Evolutionary conservation across 495 filamentous ascomycete species (phyloP), one percentile per base, ranked within the genome.

Genomic region (Tuber borchii): DNA sequence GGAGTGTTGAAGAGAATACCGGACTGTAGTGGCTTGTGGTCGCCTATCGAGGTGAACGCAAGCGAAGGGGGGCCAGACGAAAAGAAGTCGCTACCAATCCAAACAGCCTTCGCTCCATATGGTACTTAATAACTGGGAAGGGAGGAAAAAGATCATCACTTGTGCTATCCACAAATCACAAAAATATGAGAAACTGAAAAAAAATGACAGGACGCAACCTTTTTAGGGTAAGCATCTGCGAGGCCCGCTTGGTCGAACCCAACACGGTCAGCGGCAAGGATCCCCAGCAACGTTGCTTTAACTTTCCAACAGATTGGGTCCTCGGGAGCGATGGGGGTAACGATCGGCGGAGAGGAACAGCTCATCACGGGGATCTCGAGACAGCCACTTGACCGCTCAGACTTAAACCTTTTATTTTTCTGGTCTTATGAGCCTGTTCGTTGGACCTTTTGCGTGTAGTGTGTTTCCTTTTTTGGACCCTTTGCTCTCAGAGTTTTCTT

Each of bases 261-360:
- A 78, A 78, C 76, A 77, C 76, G 76, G 77, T 56, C 78, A 73
- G 75, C 76, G 61, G 73, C 74, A 72, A 79, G 76, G 78, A 79
- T 79, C 65, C 76, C 78, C 73, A 75, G 78, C 73, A 73, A 71
- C 78, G 77, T 72, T 79, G 56, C 56, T 65, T 65, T n/a, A 65
- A 31, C 12, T 79, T 78, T 79, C 78, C 78, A 79, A 79, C 78
- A 79, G 78, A 79, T 73, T 79, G 78, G 78, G 77, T 79, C 69
- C 76, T 79, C 51, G 76, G 76, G 74, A 78, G 71, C 76, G 76
- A 78, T 78, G 76, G 75, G 68, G 74, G 73, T 70, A 76, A 73
- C 56, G 76, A 78, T 78, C 74, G 71, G 76, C 74, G 73, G 77
- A 79, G 72, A 75, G 77, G 78, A 79, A 79, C 78, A 79, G 78